These are phyloP conservation scores for Chloris gayana DNA, from an alignment of 176 grass and related monocot genomes.

Conservation along the genomic window DNA sequence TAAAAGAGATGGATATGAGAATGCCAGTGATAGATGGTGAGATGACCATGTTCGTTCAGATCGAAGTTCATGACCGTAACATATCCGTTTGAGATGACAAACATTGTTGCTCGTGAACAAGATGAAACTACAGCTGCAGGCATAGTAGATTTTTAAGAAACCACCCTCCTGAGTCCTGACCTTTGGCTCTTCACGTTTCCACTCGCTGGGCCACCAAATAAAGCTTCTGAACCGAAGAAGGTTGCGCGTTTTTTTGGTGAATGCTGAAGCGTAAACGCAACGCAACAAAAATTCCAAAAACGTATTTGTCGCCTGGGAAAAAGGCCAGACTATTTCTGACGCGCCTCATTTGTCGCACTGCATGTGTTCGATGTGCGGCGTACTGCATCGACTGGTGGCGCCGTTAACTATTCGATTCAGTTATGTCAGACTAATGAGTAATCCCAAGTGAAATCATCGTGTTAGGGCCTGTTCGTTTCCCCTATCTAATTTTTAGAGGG, in stretches of 20 bases:
- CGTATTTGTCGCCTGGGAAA: slow-evolving; percentile 10
- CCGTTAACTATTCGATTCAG: no score
- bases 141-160: background rate
- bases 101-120: background rate
- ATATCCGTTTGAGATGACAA: no score
- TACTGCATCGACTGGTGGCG: background rate
- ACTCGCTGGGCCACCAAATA: background rate
- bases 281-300: slow-evolving; percentile 2
- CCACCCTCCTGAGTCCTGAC: no score
- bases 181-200: background rate
- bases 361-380: background rate
- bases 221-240: background rate
- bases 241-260: background rate
- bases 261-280: slow-evolving; percentile 8
- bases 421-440: no score
- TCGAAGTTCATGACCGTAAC: no score
- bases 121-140: background rate
- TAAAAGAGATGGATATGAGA: no score
- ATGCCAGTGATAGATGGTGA: no score
- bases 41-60: no score
- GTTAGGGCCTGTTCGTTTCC: no score
- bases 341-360: background rate
- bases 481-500: no score
- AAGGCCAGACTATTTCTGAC: background rate
- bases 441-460: no score